Evolutionary conservation across 176 grass and related monocot genomes (phyloP), one percentile per base, ranked within the genome.

Genomic region (Aegilops longissima): DNA sequence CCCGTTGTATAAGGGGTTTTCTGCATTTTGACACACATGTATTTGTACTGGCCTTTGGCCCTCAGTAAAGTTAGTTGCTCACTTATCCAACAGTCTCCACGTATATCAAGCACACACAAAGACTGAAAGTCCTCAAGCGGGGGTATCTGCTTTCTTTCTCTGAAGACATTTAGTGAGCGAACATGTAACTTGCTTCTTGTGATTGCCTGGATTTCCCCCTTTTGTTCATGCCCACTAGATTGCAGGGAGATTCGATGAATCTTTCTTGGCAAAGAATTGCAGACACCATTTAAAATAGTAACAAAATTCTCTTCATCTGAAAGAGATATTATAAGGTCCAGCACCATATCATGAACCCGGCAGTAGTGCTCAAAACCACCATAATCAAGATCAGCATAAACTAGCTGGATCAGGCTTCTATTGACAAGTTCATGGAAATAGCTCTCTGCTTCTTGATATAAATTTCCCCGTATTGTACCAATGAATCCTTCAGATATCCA

Each of bases 271-370:
- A 61, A 78, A 36, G 30, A 61, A 78, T 21, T 61, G 51, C 5
- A 23, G 4, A 11, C 13, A 5, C 5, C 29, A 18, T 59, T 20
- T 8, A 61, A 78, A 35, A 78, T 1, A 13, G 76, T 78, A 9
- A 30, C 76, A 36, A 78, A 78, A 36, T 59, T 61, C 76, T 78
- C 76, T 58, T 78, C 30, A 36, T n/a, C 18, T 38, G 76, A 34
- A 10, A 38, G 0, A 4, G 33, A 78, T 23, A 13, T 61, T 21
- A 61, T 13, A 16, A 78, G 33, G 20, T 78, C 76, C 20, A 61
- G 52, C 10, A 78, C 52, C 76, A 78, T 61, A 78, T 78, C 76
- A 78, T 78, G 76, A 12, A 78, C 70, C 9, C 8, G 38, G 23
- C 70, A 73, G 14, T 25, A 25, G 25, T 25, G 25, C 25, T 25